phyloP scores from a whole-genome alignment of 495 filamentous ascomycete genomes.

The Aspergillus carlsbadensis region DNA sequence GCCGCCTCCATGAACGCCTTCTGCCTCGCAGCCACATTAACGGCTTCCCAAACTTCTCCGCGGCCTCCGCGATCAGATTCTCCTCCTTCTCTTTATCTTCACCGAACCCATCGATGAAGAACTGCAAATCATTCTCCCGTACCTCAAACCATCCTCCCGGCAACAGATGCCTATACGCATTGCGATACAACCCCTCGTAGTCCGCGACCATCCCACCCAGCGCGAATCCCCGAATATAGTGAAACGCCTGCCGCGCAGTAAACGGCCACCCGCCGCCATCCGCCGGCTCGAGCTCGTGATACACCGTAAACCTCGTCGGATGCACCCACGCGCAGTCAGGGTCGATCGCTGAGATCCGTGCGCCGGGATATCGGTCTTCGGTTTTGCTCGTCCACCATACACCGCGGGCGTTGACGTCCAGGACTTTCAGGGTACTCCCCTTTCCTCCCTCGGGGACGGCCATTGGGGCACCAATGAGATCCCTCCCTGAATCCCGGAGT shows the following conservation, averaged over 20 bases:
- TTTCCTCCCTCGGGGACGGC: not conserved
- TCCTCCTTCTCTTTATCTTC: not conserved
- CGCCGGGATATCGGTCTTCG: no score
- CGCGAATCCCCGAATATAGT: conserved; percentile 5
- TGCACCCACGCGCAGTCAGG: not conserved
- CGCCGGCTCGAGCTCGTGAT: not conserved
- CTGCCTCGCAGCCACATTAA: conserved; percentile 1
- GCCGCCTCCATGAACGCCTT: conserved; percentile 2
- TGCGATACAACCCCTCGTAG: not conserved
- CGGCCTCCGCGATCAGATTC: conserved; percentile 5
- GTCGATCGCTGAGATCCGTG: not conserved
- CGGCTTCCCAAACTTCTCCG: conserved; percentile 6
- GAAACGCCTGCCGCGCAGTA: conserved; percentile 7
- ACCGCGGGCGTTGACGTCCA: no score
- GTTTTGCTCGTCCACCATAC: no score
- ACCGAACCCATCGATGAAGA: not conserved
- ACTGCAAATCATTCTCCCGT: conserved; percentile 4
- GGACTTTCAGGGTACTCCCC: conserved; percentile 1
- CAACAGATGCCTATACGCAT: conserved; percentile 2
- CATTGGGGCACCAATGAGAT: conserved; percentile 1
- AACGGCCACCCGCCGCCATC: conserved; percentile 8
- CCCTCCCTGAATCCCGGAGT: not conserved
- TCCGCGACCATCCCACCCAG: conserved; percentile 9
- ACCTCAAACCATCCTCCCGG: conserved; percentile 11
- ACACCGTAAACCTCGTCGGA: not conserved